Base-by-base conservation (phyloP, 2,329 filamentous ascomycete genomes). In the Alternaria sp. region DNA sequence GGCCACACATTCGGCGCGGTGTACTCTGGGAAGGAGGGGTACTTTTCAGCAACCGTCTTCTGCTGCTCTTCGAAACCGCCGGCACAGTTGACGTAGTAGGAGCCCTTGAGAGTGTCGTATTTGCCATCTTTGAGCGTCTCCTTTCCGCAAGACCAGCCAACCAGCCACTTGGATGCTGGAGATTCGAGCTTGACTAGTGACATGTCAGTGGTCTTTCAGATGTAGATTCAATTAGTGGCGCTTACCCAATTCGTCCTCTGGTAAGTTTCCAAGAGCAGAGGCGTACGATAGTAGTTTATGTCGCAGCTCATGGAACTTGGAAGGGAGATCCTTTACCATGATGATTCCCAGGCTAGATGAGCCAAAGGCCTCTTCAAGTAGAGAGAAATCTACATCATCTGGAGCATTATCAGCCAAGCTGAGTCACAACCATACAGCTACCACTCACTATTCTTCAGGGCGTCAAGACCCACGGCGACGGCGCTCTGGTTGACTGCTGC, bases 1-100 rank as follows among this genome's bases (percentile, higher is more conserved):
- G 95, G 96, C 96, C 96, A 99, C 61, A 97, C 86, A 77, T 97
- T 98, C 1, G 92, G 89, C 6, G 92, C 90, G 1, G 96, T 91
- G 80, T 98, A 97, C 80, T 97, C 94, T 3, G 93, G 89, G 73
- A 97, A 92, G 61, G 90, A 87, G 0, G 91, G 90, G 66, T 84
- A 86, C 64, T 80, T 77, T 14, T 82, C 72, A 41, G 74, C 74
- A 14, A 81, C 65, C 8, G 72, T 58, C 46, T 92, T 86, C 64
- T 92, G 81, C 23, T 75, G 66, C 18, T 74, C 86, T 75, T 92
- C 92, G 79, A 93, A 93, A 47, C 59, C 71, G 3, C 75, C 66
- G 7, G 90, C 90, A 78, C 91, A 93, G 80, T 95, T 94, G 72
- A 92, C 91, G 77, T 95, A 96, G 83, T 90, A 96, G 0, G 90